Conservation (phyloP, 2,329 filamentous ascomycete genomes). For the Talaromyces funiculosus region DNA sequence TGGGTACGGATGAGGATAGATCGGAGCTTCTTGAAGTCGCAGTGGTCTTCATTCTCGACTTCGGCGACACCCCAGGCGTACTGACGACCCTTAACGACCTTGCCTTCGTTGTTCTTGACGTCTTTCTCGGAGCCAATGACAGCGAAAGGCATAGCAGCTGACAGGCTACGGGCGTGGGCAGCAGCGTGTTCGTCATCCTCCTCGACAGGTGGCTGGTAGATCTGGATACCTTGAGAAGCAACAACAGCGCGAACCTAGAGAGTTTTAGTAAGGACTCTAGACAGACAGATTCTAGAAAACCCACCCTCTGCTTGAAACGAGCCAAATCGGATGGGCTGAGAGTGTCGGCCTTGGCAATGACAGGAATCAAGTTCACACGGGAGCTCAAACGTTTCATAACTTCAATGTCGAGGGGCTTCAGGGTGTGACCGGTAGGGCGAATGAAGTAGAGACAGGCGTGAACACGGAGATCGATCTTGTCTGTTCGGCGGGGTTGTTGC, state of each 20-base stretch:
- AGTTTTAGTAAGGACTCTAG: constrained; percentile 21
- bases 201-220: constrained; percentile 95
- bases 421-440: constrained; percentile 92
- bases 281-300: background rate
- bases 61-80: constrained; percentile 99
- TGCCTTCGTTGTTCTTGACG: constrained; percentile 90
- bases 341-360: constrained; percentile 97
- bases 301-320: constrained; percentile 91
- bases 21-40: constrained; percentile 99
- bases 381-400: constrained; percentile 99
- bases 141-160: constrained; percentile 96
- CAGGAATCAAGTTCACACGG: constrained; percentile 95
- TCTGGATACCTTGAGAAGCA: constrained; percentile 98
- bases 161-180: constrained; percentile 87
- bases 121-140: constrained; percentile 99
- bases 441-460: constrained; percentile 99
- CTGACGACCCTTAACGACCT: constrained; percentile 97
- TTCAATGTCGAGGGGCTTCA: constrained; percentile 98
- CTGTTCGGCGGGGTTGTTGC: constrained; percentile 93
- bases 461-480: constrained; percentile 99
- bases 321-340: constrained; percentile 86
- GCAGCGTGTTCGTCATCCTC: constrained; percentile 97
- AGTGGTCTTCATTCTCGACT: constrained; percentile 99
- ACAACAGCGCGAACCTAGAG: constrained; percentile 83
- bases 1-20: constrained; percentile 98